Evolutionary conservation across 2,329 filamentous ascomycete genomes (phyloP).

Genomic region (Exophiala mesophila): DNA sequence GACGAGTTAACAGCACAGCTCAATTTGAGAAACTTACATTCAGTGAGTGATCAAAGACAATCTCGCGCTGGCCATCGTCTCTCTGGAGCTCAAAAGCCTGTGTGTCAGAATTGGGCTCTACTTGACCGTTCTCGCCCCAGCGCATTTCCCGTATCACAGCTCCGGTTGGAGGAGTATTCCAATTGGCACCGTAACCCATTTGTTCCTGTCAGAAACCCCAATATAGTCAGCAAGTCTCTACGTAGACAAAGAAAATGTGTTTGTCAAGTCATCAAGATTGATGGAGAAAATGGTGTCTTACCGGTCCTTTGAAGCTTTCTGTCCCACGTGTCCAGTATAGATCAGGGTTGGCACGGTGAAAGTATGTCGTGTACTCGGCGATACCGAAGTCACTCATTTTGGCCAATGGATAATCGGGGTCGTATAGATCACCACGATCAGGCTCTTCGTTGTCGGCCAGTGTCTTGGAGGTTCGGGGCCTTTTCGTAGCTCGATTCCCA

Average conservation of each 20-base stretch:
- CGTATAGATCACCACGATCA: conserved; percentile 1
- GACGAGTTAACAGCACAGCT: no score
- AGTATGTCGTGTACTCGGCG: conserved; percentile 1
- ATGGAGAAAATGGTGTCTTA: not conserved
- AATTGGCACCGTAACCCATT: conserved; percentile 10
- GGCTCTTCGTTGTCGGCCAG: not conserved
- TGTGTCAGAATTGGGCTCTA: not conserved
- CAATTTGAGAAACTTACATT: no score
- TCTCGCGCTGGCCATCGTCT: not conserved
- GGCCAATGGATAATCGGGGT: conserved; percentile 2
- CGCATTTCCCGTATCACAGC: conserved; percentile 2
- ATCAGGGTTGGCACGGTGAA: not conserved
- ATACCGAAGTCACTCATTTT: conserved; percentile 11
- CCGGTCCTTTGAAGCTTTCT: not conserved
- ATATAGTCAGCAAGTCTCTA: no score
- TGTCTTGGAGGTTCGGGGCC: not conserved
- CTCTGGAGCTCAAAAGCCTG: not conserved
- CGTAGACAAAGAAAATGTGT: no score
- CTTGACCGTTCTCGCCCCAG: not conserved
- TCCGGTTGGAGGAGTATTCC: conserved; percentile 13
- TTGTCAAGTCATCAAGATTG: not conserved
- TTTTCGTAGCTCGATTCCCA: not conserved
- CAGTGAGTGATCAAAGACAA: not conserved
- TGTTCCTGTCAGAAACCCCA: conserved; percentile 13
- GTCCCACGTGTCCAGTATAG: not conserved